Evolutionary conservation across 164 flowering plant species (phyloP), one percentile per base, ranked within the genome.

Genomic region (Dillenia suffruticosa): DNA sequence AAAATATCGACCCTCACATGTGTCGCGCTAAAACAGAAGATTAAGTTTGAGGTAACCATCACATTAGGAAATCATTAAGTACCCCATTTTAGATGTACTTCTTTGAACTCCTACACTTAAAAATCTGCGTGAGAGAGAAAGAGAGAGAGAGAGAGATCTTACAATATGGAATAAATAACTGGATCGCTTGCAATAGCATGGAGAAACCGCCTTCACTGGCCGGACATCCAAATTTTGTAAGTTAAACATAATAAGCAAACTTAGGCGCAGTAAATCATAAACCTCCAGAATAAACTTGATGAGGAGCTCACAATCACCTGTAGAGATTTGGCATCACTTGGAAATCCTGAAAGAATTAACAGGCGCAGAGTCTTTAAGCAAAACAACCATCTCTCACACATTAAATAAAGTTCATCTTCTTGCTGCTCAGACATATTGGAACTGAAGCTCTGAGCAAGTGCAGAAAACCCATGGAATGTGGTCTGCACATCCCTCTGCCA

Each of bases 401-500:
- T 86, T 58, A 90, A 56, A 74, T 73, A 74, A 47, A 90, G 81
- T 68, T 91, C 90, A 56, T 87, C 89, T n/a, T 77, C 87, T 59
- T 75, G 76, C 62, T 84, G 83, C 56, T 74, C 79, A 10, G 78
- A 43, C 64, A 73, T 61, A 74, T 74, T 74, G 32, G 76, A 62
- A 65, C 69, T 65, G 63, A 62, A 68, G 69, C 70, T 73, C 62
- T 77, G 87, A 44, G 79, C 63, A 68, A 87, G 72, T 51, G 82
- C 49, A 57, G 91, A 76, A 59, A 94, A 84, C 70, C 82, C 81
- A 51, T 71, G 78, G 59, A 94, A 63, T 66, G 90, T 82, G 52
- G 81, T 72, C 69, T 87, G 90, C 64, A 80, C 71, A 76, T 94
- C 98, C 67, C 74, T 82, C 81, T 87, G 92, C 98, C 98, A 94